Conservation (phyloP, 129 eudicot species). For the Flaveria linearis region DNA sequence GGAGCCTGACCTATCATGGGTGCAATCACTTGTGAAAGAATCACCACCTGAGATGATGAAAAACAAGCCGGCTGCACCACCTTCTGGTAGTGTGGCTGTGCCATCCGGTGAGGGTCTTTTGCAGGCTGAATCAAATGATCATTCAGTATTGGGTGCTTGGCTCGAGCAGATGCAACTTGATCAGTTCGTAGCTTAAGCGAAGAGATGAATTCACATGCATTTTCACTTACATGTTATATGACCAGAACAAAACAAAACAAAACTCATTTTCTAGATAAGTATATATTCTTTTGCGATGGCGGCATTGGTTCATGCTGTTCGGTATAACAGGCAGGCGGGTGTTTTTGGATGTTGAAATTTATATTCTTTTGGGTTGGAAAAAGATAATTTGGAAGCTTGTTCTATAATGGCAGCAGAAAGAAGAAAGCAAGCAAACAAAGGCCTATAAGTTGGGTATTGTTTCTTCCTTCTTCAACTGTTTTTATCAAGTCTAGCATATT, state of each 20-base stretch:
- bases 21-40: constrained; percentile 90
- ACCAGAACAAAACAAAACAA: constrained; percentile 21
- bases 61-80: constrained; percentile 55
- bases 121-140: constrained; percentile 62
- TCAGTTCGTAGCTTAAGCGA: constrained; percentile 71
- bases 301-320: constrained; percentile 41
- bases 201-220: constrained; percentile 40
- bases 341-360: constrained; percentile 27
- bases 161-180: constrained; percentile 97
- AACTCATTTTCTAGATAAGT: constrained; percentile 40
- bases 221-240: constrained; percentile 33
- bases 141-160: constrained; percentile 89
- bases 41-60: constrained; percentile 88
- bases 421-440: constrained; percentile 21
- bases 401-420: constrained; percentile 34
- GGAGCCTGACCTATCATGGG: constrained; percentile 96
- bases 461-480: constrained; percentile 30
- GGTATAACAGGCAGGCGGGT: constrained; percentile 27
- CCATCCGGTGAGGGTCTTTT: constrained; percentile 72
- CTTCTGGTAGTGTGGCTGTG: constrained; percentile 43
- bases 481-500: constrained; percentile 31
- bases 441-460: constrained; percentile 31
- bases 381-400: constrained; percentile 20
- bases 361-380: constrained; percentile 52
- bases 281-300: constrained; percentile 47